These are phyloP conservation scores for Neonectria coccinea DNA, from an alignment of 2,329 filamentous ascomycete genomes.

Conservation along the genomic window DNA sequence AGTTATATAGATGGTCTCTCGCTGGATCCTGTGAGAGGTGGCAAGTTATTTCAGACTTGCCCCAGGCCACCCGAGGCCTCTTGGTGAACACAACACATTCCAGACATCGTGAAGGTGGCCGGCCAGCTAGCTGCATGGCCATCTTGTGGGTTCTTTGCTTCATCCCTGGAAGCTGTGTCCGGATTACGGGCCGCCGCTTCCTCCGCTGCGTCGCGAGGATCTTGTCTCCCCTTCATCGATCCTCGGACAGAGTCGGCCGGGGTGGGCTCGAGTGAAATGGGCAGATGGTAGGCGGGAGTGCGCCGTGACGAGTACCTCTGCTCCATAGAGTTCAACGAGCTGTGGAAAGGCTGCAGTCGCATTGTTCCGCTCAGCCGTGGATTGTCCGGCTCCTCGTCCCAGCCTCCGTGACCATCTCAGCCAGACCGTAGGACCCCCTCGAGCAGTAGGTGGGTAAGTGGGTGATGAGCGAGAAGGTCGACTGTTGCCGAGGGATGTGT, in stretches of 20 bases:
- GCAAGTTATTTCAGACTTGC: background rate
- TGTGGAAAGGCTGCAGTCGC: background rate
- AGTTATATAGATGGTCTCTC: slow-evolving; percentile 22
- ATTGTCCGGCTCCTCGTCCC: slow-evolving; percentile 10
- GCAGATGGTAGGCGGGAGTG: slow-evolving; percentile 7
- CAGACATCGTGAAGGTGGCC: slow-evolving; percentile 1
- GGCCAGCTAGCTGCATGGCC: background rate
- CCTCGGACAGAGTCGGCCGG: background rate
- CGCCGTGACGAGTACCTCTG: background rate
- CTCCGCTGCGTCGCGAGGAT: slow-evolving; percentile 6
- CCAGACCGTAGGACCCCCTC: background rate
- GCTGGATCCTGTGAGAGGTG: background rate
- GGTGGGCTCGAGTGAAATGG: slow-evolving; percentile 2
- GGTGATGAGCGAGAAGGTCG: slow-evolving; percentile 2
- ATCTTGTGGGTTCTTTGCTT: background rate
- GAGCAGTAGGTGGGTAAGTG: background rate
- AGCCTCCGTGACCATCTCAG: slow-evolving; percentile 12
- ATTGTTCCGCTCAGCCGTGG: slow-evolving; percentile 11
- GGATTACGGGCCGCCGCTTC: slow-evolving; percentile 25
- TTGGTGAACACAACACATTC: slow-evolving; percentile 1
- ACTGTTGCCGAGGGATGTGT: slow-evolving; percentile 14
- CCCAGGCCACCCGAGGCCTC: background rate
- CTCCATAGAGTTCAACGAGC: background rate
- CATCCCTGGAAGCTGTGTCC: slow-evolving; percentile 19
- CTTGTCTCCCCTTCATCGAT: background rate